phyloP scores from a whole-genome alignment of 2,329 filamentous ascomycete species.

The Pseudogymnoascus sp. region DNA sequence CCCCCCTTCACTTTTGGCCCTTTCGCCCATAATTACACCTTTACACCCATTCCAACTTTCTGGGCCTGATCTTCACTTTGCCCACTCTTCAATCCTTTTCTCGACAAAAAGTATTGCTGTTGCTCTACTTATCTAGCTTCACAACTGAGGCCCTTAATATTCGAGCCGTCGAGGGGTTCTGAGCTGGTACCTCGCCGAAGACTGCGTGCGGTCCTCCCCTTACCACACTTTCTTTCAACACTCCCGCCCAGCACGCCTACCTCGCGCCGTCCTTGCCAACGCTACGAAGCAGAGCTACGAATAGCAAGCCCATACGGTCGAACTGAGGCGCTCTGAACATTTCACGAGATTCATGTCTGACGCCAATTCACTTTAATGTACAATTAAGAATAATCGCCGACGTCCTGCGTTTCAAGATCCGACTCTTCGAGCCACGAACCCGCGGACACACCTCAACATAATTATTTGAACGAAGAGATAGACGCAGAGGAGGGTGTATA shows the following conservation, averaged over 20 bases:
- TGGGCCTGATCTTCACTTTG: neutral
- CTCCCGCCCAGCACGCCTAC: neutral
- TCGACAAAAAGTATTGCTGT: neutral
- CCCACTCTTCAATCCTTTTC: neutral
- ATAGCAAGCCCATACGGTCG: neutral
- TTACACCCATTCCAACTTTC: neutral
- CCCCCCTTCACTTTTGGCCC: neutral
- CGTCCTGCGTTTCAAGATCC: conserved; percentile 7
- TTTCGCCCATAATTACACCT: conserved; percentile 1
- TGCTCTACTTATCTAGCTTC: neutral
- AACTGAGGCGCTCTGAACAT: neutral
- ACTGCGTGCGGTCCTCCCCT: conserved; percentile 1
- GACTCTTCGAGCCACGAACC: conserved; percentile 1
- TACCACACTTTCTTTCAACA: neutral
- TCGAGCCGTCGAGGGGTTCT: neutral
- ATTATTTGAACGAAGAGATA: neutral
- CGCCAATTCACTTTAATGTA: conserved; percentile 4
- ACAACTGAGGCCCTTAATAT: neutral
- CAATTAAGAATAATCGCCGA: conserved; percentile 6
- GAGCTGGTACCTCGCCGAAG: conserved; percentile 3
- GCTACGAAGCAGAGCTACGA: conserved; percentile 4
- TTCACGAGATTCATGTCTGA: conserved; percentile 7
- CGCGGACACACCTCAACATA: neutral
- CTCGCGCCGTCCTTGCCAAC: neutral
- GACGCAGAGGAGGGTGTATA: neutral